These are phyloP conservation scores for Saccharomyces mikatae DNA, from an alignment of 805 yeast species.

Conservation along the genomic window DNA sequence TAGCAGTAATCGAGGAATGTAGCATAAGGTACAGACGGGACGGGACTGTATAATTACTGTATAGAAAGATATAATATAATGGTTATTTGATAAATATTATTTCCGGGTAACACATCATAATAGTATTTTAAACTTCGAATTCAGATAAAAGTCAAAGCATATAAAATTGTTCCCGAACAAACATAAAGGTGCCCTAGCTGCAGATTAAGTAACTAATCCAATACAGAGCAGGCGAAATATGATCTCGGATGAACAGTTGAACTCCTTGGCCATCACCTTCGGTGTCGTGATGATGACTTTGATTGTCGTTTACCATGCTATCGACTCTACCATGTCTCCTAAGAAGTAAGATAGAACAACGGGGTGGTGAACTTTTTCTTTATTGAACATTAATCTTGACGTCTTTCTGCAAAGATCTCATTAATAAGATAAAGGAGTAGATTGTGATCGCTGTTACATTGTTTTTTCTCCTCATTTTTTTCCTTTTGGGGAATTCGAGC, in stretches of 20 bases:
- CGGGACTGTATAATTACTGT: not conserved
- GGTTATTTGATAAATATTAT: not conserved
- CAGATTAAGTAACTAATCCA: not conserved
- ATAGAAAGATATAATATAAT: not conserved
- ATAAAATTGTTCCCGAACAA: not conserved
- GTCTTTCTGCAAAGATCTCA: not conserved
- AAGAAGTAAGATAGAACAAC: not conserved
- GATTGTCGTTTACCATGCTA: constrained; percentile 64
- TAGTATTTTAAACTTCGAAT: not conserved
- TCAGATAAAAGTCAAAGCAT: not conserved
- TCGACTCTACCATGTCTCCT: constrained; percentile 38
- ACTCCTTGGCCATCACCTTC: constrained; percentile 60
- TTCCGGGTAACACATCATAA: not conserved
- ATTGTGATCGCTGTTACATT: not conserved
- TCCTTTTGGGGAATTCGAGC: not conserved
- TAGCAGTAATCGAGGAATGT: not conserved
- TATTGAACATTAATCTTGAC: not conserved
- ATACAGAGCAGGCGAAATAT: constrained; percentile 30
- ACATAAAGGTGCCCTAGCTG: not conserved
- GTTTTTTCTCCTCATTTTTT: not conserved
- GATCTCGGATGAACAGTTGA: constrained; percentile 79
- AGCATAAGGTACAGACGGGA: not conserved
- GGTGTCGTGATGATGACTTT: constrained; percentile 67
- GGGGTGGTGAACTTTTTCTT: not conserved
- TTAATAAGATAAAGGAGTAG: not conserved